Conservation (phyloP, 164 flowering plant species). For the Annona squamosa region DNA sequence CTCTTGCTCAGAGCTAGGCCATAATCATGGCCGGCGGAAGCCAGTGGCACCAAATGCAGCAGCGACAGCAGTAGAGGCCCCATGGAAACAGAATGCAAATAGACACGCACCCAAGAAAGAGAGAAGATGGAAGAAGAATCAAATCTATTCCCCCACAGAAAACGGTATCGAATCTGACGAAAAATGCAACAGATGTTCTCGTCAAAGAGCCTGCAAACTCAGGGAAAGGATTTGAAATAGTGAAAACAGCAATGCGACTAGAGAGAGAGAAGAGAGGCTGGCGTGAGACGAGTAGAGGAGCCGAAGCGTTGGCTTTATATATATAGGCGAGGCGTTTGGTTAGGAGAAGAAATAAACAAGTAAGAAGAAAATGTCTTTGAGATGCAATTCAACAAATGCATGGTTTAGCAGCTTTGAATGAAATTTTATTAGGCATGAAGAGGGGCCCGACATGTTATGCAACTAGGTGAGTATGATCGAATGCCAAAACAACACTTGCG, state of each 20-base stretch:
- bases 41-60: conserved; percentile 38
- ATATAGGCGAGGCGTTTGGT: not conserved
- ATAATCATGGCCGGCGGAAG: conserved; percentile 72
- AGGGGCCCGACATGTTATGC: not conserved
- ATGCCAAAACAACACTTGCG: not conserved
- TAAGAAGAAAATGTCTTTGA: not conserved
- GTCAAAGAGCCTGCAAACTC: not conserved
- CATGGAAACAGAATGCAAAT: conserved; percentile 23
- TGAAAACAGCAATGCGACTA: not conserved
- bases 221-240: not conserved
- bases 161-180: not conserved
- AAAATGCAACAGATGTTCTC: not conserved
- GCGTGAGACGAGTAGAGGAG: not conserved
- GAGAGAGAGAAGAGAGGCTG: not conserved
- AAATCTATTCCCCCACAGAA: not conserved
- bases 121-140: conserved; percentile 10
- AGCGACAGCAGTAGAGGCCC: conserved; percentile 27
- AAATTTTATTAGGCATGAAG: not conserved
- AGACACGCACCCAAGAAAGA: conserved; percentile 9
- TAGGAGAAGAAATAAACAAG: not conserved
- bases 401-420: not conserved
- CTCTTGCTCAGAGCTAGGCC: conserved; percentile 73
- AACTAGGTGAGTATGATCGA: not conserved
- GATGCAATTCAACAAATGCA: not conserved
- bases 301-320: not conserved